Evolutionary conservation across 306 rosid genomes (phyloP).

Genomic region (Trichosanthes truncata): DNA sequence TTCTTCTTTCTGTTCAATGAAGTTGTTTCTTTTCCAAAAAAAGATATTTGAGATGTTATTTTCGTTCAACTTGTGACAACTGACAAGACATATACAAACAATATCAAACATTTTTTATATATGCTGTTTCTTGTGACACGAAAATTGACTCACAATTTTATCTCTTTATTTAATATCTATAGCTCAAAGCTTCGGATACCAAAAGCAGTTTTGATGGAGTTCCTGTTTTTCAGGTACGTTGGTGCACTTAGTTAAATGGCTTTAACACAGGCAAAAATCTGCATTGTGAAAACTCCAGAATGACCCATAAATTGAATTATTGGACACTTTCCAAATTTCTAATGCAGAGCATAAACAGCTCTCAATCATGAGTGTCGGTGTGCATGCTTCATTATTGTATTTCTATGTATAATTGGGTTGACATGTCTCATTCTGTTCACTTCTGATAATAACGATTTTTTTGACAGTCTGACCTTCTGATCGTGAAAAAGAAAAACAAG

Average conservation of each 20-base stretch:
- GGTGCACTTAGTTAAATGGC: conserved; percentile 13
- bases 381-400: background rate
- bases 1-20: too few species aligned
- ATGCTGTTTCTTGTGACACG: background rate
- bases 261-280: conserved; percentile 1
- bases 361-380: background rate
- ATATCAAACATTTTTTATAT: background rate
- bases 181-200: conserved; percentile 53
- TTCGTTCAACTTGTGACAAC: background rate
- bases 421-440: background rate
- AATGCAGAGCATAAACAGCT: background rate
- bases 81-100: background rate
- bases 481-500: conserved; percentile 78
- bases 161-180: conserved; percentile 9
- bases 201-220: conserved; percentile 79
- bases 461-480: conserved; percentile 87
- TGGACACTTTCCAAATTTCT: background rate
- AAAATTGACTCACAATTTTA: conserved; percentile 13
- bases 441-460: conserved; percentile 10
- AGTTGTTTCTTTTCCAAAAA: too few species aligned
- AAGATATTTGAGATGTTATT: background rate
- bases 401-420: background rate
- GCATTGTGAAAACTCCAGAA: background rate
- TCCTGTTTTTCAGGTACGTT: conserved; percentile 84
- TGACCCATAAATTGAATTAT: background rate